phyloP scores from a whole-genome alignment of 176 grass and related monocot species.

The Poa annua region DNA sequence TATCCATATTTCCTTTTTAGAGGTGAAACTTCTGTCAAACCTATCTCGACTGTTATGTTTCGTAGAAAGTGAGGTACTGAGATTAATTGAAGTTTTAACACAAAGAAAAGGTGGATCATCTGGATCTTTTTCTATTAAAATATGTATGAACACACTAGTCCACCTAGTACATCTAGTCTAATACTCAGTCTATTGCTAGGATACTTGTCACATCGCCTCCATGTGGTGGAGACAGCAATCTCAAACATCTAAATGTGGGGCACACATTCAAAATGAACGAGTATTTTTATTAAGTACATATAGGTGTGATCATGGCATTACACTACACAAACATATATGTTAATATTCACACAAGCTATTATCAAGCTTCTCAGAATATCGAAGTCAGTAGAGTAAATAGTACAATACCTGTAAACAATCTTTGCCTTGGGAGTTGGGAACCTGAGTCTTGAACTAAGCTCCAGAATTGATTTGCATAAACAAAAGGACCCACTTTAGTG shows the following conservation, averaged over 20 bases:
- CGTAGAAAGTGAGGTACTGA: not conserved
- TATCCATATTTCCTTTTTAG: not conserved
- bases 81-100: not conserved
- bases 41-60: not conserved
- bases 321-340: conserved; percentile 2
- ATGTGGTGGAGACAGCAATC: not conserved
- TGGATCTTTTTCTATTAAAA: not conserved
- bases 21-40: not conserved
- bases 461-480: not conserved
- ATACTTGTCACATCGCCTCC: not conserved
- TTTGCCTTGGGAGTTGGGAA: conserved; percentile 20
- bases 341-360: not conserved
- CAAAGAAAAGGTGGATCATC: not conserved
- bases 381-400: not conserved
- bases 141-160: not conserved
- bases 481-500: conserved; percentile 48
- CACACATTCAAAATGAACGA: not conserved
- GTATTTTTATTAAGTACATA: not conserved
- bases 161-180: not conserved
- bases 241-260: not conserved
- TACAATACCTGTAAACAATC: conserved; percentile 37
- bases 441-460: conserved; percentile 20
- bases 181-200: not conserved
- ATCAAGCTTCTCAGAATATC: conserved; percentile 16
- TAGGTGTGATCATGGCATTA: no score